A percentile compares a stretch with the other conserved stretches of the same genome.
Conservation (phyloP, 768 basidiomycete species). For the Leccinum subgranulosum region DNA sequence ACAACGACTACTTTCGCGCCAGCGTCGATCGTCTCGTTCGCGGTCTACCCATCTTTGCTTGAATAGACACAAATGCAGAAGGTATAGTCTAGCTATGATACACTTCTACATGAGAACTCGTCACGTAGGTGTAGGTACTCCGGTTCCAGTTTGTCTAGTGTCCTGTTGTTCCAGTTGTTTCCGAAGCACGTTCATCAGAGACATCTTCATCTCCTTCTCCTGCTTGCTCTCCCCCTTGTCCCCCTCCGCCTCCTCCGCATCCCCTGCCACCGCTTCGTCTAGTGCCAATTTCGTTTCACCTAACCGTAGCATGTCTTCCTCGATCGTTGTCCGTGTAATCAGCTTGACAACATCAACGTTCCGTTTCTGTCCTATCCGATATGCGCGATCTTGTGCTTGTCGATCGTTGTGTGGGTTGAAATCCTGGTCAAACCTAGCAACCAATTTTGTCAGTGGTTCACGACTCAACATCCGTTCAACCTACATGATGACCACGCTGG, state of each 20-base stretch:
- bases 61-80: constrained; percentile 4
- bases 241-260: constrained; percentile 53
- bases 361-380: constrained; percentile 92
- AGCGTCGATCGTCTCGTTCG: constrained; percentile 76
- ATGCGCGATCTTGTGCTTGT: constrained; percentile 96
- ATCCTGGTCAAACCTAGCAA: constrained; percentile 87
- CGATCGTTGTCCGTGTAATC: constrained; percentile 87
- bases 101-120: constrained; percentile 8
- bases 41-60: constrained; percentile 48
- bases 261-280: constrained; percentile 91
- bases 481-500: constrained; percentile 91
- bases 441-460: background rate
- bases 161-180: constrained; percentile 73
- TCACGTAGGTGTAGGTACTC: background rate
- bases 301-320: constrained; percentile 92
- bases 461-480: constrained; percentile 19
- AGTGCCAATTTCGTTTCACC: constrained; percentile 88
- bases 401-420: constrained; percentile 98
- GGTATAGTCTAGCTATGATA: constrained; percentile 23
- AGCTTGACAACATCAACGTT: constrained; percentile 95
- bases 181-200: constrained; percentile 79
- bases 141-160: constrained; percentile 8
- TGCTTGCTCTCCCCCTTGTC: constrained; percentile 59
- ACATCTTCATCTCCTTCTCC: constrained; percentile 82
- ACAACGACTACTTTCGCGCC: constrained; percentile 87